Evolutionary conservation across 305 asterid species (phyloP), one percentile per base, ranked within the genome.

Genomic region (Andrographis paniculata): DNA sequence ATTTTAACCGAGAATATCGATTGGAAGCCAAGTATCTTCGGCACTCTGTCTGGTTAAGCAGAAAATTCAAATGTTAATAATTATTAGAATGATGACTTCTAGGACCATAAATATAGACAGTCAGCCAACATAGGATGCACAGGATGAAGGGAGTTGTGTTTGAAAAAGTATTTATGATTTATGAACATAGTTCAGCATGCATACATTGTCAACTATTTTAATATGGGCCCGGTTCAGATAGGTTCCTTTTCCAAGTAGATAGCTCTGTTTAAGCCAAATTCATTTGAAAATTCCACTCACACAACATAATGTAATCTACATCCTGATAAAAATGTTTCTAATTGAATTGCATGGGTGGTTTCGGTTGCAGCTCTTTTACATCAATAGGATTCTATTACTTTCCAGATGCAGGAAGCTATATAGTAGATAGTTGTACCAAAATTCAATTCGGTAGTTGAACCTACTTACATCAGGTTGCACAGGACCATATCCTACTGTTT

Each of bases 21-120:
- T 22, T 30, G 36, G 17, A 56, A 35, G 66, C 71, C 67, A 65
- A 59, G 72, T 43, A 59, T 60, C 80, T 43, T 30, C 80, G 77
- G 56, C 70, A 66, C 45, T 75, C 66, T 20, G 75, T 62, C 94
- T 83, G 74, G 54, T 62, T 28, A 63, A 36, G 49, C 42, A 50
- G 44, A 55, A 67, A 57, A 60, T 27, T 36, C 40, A 43, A 20
- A 56, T 20, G 38, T 24, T 60, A 28, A 47, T 14, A 52, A 28
- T 42, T 28, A 38, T 45, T 30, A 53, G 50, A 30, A 54, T 3
- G 45, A 14, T n/a, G 50, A 38, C 5, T 36, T 50, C 39, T n/a
- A 23, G 21, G 20, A 7, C 17, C 4, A 37, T 37, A 14, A n/a
- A 14, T 24, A 41, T 44, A 36, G 14, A 28, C 30, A 30, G 30